phyloP scores from a whole-genome alignment of 2,329 filamentous ascomycete species.

The Tolypocladium guangdongense region DNA sequence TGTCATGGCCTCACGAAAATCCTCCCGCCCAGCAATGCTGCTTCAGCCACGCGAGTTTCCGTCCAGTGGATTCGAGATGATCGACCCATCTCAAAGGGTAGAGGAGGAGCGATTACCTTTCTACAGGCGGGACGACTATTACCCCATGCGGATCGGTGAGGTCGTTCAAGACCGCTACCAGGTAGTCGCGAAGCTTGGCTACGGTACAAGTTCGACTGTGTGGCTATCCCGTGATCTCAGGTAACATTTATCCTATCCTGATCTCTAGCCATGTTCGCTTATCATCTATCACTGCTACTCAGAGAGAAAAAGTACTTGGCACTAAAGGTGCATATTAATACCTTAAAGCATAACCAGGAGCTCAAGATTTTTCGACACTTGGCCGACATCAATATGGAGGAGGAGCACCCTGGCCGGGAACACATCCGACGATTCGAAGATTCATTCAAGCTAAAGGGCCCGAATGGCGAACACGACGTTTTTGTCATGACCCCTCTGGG shows the following conservation, averaged over 20 bases:
- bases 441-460: slow-evolving; percentile 18
- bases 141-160: slow-evolving; percentile 24
- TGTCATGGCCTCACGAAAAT: background rate
- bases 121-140: slow-evolving; percentile 19
- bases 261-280: background rate
- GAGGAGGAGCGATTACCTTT: slow-evolving; percentile 16
- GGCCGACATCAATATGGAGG: slow-evolving; percentile 9
- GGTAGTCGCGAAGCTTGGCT: slow-evolving; percentile 30
- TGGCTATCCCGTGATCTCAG: slow-evolving; percentile 29
- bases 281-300: background rate
- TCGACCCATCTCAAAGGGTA: slow-evolving; percentile 8
- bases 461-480: slow-evolving; percentile 21
- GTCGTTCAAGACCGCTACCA: slow-evolving; percentile 21
- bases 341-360: slow-evolving; percentile 16
- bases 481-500: slow-evolving; percentile 24
- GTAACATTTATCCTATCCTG: slow-evolving; percentile 1
- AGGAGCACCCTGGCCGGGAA: slow-evolving; percentile 17
- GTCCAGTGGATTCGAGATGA: slow-evolving; percentile 8
- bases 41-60: slow-evolving; percentile 4
- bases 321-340: slow-evolving; percentile 23
- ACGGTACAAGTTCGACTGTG: slow-evolving; percentile 27
- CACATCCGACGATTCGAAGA: slow-evolving; percentile 23
- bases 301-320: slow-evolving; percentile 15
- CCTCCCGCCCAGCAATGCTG: background rate
- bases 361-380: slow-evolving; percentile 18